Evolutionary conservation across 176 grass and related monocot species (phyloP), one percentile per base, ranked within the genome.

Genomic region (Hsuehochloa calcarea): DNA sequence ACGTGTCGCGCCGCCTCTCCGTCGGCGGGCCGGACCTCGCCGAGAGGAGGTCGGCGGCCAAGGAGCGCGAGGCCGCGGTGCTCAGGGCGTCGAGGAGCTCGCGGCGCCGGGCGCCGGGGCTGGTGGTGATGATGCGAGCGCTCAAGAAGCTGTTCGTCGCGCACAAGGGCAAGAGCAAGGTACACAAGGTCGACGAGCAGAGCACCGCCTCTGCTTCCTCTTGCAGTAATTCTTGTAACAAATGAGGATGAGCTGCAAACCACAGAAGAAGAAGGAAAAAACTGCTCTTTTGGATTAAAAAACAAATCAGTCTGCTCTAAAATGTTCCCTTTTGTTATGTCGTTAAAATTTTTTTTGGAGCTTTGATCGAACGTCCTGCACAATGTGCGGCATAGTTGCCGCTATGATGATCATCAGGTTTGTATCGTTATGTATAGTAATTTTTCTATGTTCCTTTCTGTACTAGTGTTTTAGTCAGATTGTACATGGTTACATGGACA

Each of bases 91-190:
- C 89, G 8, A 74, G 74, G 74, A 90, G 89, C 89, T 82, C 84
- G 59, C 74, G 80, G 41, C 74, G 80, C 17, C 66, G 68, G 1
- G 1, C 80, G 38, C 90, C 86, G 55, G 81, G 77, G 27, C 76
- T 91, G 76, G 86, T 88, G 71, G 55, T 52, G 16, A 85, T 91
- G 86, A 84, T 91, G 90, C 62, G 86, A 4, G 46, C 77, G 65
- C 56, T 91, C 8, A 88, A 72, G 86, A 75, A 13, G 70, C 20
- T 88, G 70, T 65, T 91, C 37, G 82, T 88, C 9, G 70, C 70
- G 55, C 86, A 82, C 71, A 91, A 91, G 84, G 61, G 16, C 39
- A 86, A 82, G 68, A 90, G 40, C 84, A 83, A 70, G 8, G 72
- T 90, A 5, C 79, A 78, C 74, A 82, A 70, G 29, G 60, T 31